These are phyloP conservation scores for Torulaspora quercuum DNA, from an alignment of 805 yeast species.

Conservation along the genomic window DNA sequence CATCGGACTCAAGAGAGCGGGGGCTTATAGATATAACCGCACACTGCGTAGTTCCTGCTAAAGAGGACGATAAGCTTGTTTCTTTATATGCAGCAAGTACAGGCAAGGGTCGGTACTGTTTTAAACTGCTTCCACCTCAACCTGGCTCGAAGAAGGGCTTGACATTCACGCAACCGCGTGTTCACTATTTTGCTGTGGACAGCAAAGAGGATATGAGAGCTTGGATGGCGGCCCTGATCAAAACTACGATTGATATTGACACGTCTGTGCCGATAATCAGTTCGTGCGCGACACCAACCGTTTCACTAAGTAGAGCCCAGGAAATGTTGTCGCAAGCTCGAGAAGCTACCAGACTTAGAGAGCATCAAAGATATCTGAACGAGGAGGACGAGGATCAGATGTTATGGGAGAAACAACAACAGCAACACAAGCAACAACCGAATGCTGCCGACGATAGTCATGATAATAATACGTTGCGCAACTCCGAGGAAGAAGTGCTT, in stretches of 20 bases:
- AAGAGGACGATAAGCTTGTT: constrained; percentile 78
- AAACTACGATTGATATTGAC: constrained; percentile 94
- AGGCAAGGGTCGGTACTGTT: constrained; percentile 90
- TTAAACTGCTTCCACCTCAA: constrained; percentile 92
- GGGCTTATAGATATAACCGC: constrained; percentile 96
- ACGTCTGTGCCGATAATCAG: constrained; percentile 88
- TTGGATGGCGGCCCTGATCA: constrained; percentile 94
- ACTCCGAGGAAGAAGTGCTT: constrained; percentile 22
- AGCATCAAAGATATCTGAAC: constrained; percentile 38
- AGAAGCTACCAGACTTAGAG: constrained; percentile 61
- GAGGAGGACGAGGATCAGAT: constrained; percentile 32
- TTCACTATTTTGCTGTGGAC: constrained; percentile 95
- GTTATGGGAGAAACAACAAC: constrained; percentile 34
- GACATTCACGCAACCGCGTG: constrained; percentile 93
- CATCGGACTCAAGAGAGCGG: constrained; percentile 77
- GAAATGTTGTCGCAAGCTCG: constrained; percentile 79
- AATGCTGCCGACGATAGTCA: constrained; percentile 6
- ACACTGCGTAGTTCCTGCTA: constrained; percentile 81
- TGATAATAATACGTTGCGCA: constrained; percentile 16
- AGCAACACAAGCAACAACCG: constrained; percentile 13
- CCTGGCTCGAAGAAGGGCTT: constrained; percentile 95
- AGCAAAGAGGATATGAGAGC: constrained; percentile 84
- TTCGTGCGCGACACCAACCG: constrained; percentile 94
- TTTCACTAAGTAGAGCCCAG: constrained; percentile 81
- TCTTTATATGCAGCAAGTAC: constrained; percentile 89